Evolutionary conservation across 2,329 filamentous ascomycete species (phyloP), one percentile per base, ranked within the genome.

Genomic region (Pseudogymnoascus sp.): DNA sequence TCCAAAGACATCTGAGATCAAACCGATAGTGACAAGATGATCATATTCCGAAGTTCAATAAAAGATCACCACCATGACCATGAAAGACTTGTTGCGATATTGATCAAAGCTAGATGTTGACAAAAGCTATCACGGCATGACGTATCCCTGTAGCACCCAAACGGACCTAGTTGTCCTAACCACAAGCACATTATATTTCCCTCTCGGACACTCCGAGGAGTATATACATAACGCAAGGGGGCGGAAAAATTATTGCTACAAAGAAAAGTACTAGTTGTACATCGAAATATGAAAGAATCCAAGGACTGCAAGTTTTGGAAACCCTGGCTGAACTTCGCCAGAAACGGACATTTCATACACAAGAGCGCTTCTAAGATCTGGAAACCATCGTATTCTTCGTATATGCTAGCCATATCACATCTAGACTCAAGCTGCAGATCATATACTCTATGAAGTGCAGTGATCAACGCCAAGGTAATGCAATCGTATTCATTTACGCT

Each of bases 371-470:
- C 4, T 6, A n/a, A 33, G 16, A 21, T 55, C 0, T 33, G 3
- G 12, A 55, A 55, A 55, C 49, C 49, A 55, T 55, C 29, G 49
- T 55, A 55, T 55, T 52, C 23, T 31, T 55, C 26, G 33, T 55
- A 52, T 52, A 52, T 52, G 43, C 49, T 55, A 55, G 49, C 26
- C 29, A 55, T 55, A 33, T 55, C 49, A 55, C 16, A 55, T 55
- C 49, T 55, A 55, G 49, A 33, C 49, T 21, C 33, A 14, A 55
- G 16, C 49, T 35, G 49, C 49, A 33, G 49, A 55, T 33, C 49
- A 55, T 35, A 55, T 55, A 55, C 6, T 55, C 49, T n/a, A 33
- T 55, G 29, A 8, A 55, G 16, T 33, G 49, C 29, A 21, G 29
- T 55, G 49, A 55, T 21, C 29, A 55, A 55, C 49, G 49, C 49